Conservation (phyloP, 2,329 filamentous ascomycete species). For the Seiridium cupressi region DNA sequence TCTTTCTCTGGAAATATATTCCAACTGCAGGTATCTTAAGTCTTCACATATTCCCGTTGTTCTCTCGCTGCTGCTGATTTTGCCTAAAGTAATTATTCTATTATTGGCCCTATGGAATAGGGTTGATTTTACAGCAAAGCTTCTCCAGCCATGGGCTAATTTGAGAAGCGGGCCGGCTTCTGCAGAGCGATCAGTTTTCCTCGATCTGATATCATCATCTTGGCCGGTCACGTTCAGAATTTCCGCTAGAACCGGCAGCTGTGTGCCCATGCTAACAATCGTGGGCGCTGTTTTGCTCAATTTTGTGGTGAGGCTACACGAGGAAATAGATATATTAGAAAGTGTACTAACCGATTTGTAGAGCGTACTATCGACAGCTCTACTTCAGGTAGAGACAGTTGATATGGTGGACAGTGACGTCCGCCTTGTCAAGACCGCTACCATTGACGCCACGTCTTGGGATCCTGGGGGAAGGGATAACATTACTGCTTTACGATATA, state of each 20-base stretch:
- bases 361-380: background rate
- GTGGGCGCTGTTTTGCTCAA: background rate
- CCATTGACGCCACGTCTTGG: background rate
- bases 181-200: background rate
- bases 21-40: conserved; percentile 1
- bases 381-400: background rate
- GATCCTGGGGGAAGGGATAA: background rate
- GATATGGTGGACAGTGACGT: background rate
- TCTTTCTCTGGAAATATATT: conserved; percentile 5
- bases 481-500: background rate
- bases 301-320: background rate
- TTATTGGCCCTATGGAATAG: conserved; percentile 6
- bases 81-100: background rate
- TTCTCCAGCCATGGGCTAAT: conserved; percentile 8
- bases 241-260: background rate
- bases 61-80: too few relatives aligned
- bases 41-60: too few relatives aligned
- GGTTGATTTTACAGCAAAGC: conserved; percentile 1
- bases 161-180: background rate
- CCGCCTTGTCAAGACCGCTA: background rate
- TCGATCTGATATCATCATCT: conserved; percentile 1
- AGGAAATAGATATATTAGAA: background rate
- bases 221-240: background rate
- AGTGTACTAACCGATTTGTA: background rate
- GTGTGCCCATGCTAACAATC: background rate